phyloP scores from a whole-genome alignment of 2,329 filamentous ascomycete species.

The Aspergillus quadricinctus region DNA sequence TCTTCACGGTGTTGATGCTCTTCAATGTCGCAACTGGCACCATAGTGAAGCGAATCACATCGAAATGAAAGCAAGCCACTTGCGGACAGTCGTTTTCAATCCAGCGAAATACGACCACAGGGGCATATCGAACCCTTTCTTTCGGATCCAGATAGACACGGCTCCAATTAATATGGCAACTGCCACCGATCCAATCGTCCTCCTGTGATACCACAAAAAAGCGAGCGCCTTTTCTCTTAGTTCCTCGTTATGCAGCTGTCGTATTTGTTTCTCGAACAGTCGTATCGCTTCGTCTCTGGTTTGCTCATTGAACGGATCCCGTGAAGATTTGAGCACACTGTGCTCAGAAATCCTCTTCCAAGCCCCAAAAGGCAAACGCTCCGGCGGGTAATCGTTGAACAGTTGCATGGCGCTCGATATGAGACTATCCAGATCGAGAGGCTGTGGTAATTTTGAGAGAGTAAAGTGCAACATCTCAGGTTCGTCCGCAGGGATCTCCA shows the following conservation, averaged over 20 bases:
- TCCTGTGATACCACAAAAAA: constrained; percentile 60
- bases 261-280: constrained; percentile 67
- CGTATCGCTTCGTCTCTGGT: constrained; percentile 61
- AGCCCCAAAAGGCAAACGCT: constrained; percentile 56
- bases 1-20: background rate
- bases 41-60: background rate
- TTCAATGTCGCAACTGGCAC: background rate
- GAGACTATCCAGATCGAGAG: constrained; percentile 73
- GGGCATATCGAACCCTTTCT: constrained; percentile 32
- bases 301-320: constrained; percentile 51
- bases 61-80: background rate
- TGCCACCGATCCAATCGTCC: constrained; percentile 58
- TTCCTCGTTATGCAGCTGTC: constrained; percentile 66
- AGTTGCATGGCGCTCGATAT: constrained; percentile 63
- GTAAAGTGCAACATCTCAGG: constrained; percentile 89
- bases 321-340: constrained; percentile 83
- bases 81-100: constrained; percentile 22
- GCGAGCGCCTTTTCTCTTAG: constrained; percentile 48
- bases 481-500: constrained; percentile 76
- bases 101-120: constrained; percentile 31
- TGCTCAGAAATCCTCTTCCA: constrained; percentile 70
- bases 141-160: constrained; percentile 64
- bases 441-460: constrained; percentile 78
- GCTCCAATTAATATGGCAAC: constrained; percentile 64
- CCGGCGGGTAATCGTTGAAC: constrained; percentile 65